Base-by-base conservation (phyloP, 495 filamentous ascomycete species). In the Thermothielavioides terrestris region DNA sequence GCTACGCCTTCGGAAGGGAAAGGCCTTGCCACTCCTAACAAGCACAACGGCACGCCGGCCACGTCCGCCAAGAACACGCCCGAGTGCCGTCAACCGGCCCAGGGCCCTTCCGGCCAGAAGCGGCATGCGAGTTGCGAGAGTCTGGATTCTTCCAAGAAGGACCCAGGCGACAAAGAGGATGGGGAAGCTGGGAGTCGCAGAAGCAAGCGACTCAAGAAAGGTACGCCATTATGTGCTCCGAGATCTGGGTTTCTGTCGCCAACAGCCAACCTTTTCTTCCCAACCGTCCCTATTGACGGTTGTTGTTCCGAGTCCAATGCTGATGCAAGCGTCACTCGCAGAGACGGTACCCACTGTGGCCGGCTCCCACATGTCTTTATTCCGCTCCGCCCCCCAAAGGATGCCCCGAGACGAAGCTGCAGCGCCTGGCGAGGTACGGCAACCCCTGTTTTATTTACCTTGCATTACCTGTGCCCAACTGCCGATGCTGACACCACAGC, bases 331-430 rank as follows among this genome's bases (percentile, higher is more conserved):
- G n/a, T 56, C 50, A 59, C 57, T 42, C 64, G 50, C 67, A 90
- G 88, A 92, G 77, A 78, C 80, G 34, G 82, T 84, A 45, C 91
- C 91, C 15, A 95, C 87, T 32, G 86, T 97, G 49, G 89, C 88
- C 53, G 92, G 94, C 25, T 95, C 90, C 31, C 89, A 96, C 70
- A 98, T 97, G 92, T 91, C 85, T 49, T 75, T 95, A 50, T 86
- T 94, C 58, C 85, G 89, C 37, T 88, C 89, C 32, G 81, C 85
- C 9, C 83, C 77, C 17, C 85, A 88, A 5, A 79, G 84, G 50
- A 77, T 82, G 44, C 76, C 81, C 49, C 72, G 77, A 31, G 88
- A 89, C 44, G 82, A 81, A 55, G 75, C 77, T 20, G 74, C 76
- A 22, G 79, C 78, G 54, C 77, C 80, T 4, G 89, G 88, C 58